phyloP scores from a whole-genome alignment of 2,329 filamentous ascomycete species.

The Monosporascus cannonballus region DNA sequence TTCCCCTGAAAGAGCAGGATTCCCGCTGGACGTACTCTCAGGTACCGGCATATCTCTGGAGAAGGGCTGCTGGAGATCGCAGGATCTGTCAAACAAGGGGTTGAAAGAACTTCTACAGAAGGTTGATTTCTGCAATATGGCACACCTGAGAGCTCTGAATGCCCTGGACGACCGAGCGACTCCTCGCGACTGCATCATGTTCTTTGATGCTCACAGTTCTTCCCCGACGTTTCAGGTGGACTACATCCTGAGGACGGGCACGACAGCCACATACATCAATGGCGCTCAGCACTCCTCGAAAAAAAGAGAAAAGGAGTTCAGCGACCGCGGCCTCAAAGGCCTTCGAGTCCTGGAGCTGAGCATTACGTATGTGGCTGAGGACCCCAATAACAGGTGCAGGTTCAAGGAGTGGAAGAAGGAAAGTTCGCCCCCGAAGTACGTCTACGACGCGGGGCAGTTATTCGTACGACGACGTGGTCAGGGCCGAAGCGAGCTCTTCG shows the following conservation, averaged over 20 bases:
- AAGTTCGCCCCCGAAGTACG: not conserved
- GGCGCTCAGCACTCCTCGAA: not conserved
- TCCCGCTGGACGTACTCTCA: not conserved
- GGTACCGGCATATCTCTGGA: not conserved
- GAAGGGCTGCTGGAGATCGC: not conserved
- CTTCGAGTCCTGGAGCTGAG: not conserved
- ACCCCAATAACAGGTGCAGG: not conserved
- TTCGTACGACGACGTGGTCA: not conserved
- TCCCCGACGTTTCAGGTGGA: not conserved
- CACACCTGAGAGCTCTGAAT: not conserved
- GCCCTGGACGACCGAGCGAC: not conserved
- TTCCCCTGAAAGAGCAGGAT: not conserved
- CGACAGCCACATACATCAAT: constrained; percentile 1
- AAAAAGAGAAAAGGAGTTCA: not conserved
- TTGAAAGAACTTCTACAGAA: not conserved
- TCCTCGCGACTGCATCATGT: not conserved
- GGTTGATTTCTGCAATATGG: not conserved
- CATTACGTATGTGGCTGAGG: not conserved
- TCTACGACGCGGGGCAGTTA: constrained; percentile 4
- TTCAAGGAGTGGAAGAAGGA: not conserved
- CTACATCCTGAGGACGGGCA: not conserved
- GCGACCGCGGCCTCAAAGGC: not conserved
- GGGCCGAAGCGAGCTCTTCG: not conserved
- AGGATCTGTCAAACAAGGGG: not conserved
- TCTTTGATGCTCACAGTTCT: not conserved